These are phyloP conservation scores for Umbelopsis sp. DNA, from an alignment of 192 early-diverging fungal genomes.

Conservation along the genomic window DNA sequence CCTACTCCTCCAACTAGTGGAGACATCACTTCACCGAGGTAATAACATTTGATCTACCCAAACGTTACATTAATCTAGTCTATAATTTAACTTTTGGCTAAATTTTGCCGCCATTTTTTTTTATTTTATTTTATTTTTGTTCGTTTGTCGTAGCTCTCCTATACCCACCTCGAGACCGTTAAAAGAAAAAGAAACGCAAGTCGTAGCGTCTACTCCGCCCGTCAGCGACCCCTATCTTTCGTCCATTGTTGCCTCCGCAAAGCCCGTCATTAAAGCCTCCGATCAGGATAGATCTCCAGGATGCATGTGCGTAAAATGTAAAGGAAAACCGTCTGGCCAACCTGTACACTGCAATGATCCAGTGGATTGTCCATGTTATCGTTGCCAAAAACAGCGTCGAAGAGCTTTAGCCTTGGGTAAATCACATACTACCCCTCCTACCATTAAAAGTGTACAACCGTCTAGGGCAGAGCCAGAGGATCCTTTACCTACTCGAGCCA, in stretches of 20 bases:
- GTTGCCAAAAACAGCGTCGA: conserved; percentile 38
- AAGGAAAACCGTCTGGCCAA: background rate
- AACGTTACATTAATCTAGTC: background rate
- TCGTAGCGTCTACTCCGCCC: background rate
- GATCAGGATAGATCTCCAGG: conserved; percentile 2
- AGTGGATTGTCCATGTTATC: conserved; percentile 31
- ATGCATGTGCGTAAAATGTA: conserved; percentile 16
- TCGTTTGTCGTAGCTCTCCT: background rate
- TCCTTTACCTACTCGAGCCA: background rate
- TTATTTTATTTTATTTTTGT: no score
- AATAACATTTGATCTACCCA: background rate
- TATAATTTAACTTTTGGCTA: background rate
- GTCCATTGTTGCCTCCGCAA: conserved; percentile 1
- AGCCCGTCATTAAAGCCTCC: background rate
- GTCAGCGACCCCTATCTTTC: conserved; percentile 23
- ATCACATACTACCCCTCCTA: background rate
- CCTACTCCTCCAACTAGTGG: background rate
- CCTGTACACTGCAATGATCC: conserved; percentile 22
- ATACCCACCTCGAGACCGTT: background rate
- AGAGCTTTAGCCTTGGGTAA: conserved; percentile 11
- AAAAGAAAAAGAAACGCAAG: background rate
- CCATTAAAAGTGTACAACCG: background rate
- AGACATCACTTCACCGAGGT: background rate
- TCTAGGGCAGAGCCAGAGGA: background rate
- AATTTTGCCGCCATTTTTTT: background rate